Base-by-base conservation (phyloP, 2,329 filamentous ascomycete genomes). In the Diplocarpon rosae region DNA sequence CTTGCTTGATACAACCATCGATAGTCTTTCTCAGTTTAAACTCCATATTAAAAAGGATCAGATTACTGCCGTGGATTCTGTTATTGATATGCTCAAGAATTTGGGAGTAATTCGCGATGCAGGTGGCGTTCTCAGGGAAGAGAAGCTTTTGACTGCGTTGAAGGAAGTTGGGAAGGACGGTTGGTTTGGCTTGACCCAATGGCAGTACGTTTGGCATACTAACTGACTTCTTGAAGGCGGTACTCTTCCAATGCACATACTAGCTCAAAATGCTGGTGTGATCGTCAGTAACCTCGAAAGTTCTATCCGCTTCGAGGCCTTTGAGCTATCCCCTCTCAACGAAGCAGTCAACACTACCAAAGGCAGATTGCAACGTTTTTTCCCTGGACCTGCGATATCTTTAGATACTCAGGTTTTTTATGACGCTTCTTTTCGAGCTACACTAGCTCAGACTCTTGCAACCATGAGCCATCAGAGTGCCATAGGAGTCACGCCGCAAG, bases 241-340 rank as follows among this genome's bases (percentile, higher is more conserved):
- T 2, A 36, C 31, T 6, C 13, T 46, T 33, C 16, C 39, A 10
- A 10, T 47, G 9, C 59, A 71, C 37, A 58, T 72, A 17, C 58
- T 57, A 14, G 59, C 54, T 2, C 70, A 74, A 47, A 75, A 74
- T 52, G 66, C 69, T 1, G 68, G 61, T 0, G 39, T 74, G 0
- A 46, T 74, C 1, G 51, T 72, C 24, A 60, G 62, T 2, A 60
- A 56, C 33, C 9, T 36, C 5, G 11, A 39, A 4, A 13, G 43
- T 3, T 20, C 35, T 5, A 36, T 46, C 7, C 20, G 16, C 1
- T 57, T 68, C 2, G 68, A 73, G 48, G 57, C 61, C 0, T 74
- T 73, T 34, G 71, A 75, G 49, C 55, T 71, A 0, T 69, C 68
- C 0, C 64, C 70, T 1, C 49, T 44, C 0, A 68, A 66, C 28